Percentiles rank a stretch among this genome's conserved stretches.
Conservation (phyloP, 768 basidiomycete species). For the Russula compacta region DNA sequence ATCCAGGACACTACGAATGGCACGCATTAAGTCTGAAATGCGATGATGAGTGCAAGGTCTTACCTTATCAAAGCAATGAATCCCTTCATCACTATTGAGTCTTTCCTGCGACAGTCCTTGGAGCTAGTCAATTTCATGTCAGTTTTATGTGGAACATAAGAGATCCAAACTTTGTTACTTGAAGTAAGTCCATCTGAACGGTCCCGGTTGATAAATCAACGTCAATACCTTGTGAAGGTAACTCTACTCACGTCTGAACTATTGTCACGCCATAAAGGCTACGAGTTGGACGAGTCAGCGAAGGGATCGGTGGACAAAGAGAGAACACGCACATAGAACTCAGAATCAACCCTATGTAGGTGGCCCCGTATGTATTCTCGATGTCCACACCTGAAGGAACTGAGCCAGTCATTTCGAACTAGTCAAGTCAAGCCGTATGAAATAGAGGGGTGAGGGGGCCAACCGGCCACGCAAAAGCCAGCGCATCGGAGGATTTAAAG, state of each 20-base stretch:
- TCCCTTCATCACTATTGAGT: neutral
- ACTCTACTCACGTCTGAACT: neutral
- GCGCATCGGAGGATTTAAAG: too few relatives aligned
- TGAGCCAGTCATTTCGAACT: too few relatives aligned
- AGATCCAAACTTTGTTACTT: too few relatives aligned
- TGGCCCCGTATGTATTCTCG: neutral
- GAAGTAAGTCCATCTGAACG: too few relatives aligned
- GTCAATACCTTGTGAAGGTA: too few relatives aligned
- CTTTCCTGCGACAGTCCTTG: neutral
- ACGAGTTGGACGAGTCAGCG: neutral
- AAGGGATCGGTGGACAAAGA: neutral
- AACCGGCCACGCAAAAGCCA: too few relatives aligned
- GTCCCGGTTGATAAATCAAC: too few relatives aligned
- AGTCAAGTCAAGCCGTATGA: too few relatives aligned
- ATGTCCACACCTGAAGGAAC: neutral
- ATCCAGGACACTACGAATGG: slow-evolving; percentile 31
- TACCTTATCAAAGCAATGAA: neutral
- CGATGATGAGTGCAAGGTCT: too few relatives aligned
- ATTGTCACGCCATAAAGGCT: neutral
- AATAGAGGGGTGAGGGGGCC: too few relatives aligned
- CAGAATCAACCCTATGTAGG: neutral
- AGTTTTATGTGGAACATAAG: too few relatives aligned
- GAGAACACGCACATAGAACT: neutral
- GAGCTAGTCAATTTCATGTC: too few relatives aligned
- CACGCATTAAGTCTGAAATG: neutral